Conservation (phyloP, 1,284 basidiomycete genomes). For the Schizopora paradoxa region DNA sequence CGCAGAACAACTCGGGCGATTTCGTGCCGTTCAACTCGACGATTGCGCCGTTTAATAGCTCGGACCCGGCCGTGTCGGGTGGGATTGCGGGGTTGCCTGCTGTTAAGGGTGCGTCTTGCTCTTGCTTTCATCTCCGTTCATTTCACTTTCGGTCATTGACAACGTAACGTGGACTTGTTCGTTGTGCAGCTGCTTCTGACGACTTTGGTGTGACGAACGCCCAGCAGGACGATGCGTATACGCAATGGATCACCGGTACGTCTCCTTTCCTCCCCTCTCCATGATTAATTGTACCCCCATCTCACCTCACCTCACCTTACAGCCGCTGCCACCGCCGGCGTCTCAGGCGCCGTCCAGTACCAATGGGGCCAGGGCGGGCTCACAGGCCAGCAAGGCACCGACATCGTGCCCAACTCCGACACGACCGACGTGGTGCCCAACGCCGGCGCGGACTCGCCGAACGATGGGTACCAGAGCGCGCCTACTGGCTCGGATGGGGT, state of each 20-base stretch:
- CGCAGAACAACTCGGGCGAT: slow-evolving; percentile 41
- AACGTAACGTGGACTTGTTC: slow-evolving; percentile 16
- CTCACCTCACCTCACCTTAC: slow-evolving; percentile 18
- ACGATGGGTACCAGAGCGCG: slow-evolving; percentile 54
- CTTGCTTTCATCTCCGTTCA: background rate
- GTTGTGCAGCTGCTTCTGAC: slow-evolving; percentile 14
- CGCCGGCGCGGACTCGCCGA: slow-evolving; percentile 43
- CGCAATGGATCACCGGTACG: slow-evolving; percentile 45
- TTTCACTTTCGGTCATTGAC: slow-evolving; percentile 4
- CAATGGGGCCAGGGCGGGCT: slow-evolving; percentile 53
- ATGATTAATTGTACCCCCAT: slow-evolving; percentile 10
- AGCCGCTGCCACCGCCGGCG: slow-evolving; percentile 37
- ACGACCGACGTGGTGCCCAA: slow-evolving; percentile 31
- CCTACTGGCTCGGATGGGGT: slow-evolving; percentile 17
- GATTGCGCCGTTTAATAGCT: slow-evolving; percentile 34
- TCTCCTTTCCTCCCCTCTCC: slow-evolving; percentile 7
- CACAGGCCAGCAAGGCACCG: slow-evolving; percentile 29
- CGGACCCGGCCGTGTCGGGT: background rate
- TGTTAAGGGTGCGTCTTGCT: background rate
- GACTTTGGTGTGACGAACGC: slow-evolving; percentile 42
- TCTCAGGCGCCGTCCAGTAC: slow-evolving; percentile 52
- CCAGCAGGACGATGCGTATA: slow-evolving; percentile 48
- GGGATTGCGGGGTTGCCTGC: slow-evolving; percentile 24
- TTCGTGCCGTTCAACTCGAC: slow-evolving; percentile 60
- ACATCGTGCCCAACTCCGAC: slow-evolving; percentile 29